A percentile compares a stretch with the other conserved stretches of the same genome.
Conservation (phyloP, 257 asterid genomes). For the Solanum bulbocastanum region DNA sequence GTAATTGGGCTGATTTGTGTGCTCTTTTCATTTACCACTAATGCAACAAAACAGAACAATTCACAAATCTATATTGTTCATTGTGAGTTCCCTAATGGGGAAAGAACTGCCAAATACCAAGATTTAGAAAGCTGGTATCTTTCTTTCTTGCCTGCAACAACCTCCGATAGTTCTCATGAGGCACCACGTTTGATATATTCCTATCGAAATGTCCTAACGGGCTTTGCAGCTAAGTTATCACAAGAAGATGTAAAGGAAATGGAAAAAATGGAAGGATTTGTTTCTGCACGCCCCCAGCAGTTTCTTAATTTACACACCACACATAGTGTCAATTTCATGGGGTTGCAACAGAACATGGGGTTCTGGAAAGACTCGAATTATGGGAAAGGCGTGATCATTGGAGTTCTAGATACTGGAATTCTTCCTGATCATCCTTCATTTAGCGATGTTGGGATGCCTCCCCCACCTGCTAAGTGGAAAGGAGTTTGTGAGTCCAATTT, state of each 20-base stretch:
- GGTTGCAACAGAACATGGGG: slow-evolving; percentile 3
- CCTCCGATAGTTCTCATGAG: neutral
- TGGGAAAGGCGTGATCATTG: slow-evolving; percentile 24
- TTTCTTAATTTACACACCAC: neutral
- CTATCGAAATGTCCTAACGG: slow-evolving; percentile 8
- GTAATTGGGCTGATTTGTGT: neutral
- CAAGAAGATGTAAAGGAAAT: slow-evolving; percentile 2
- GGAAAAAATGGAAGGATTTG: slow-evolving; percentile 8
- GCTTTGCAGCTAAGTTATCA: slow-evolving; percentile 20
- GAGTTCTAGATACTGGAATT: slow-evolving; percentile 20
- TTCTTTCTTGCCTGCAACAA: slow-evolving; percentile 12
- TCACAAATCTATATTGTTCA: slow-evolving; percentile 24
- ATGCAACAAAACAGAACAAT: neutral
- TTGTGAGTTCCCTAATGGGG: neutral
- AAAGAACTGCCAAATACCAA: neutral
- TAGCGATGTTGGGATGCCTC: slow-evolving; percentile 3
- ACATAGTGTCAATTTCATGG: slow-evolving; percentile 4
- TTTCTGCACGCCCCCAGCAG: slow-evolving; percentile 2
- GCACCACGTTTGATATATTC: slow-evolving; percentile 8
- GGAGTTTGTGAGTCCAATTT: slow-evolving; percentile 16
- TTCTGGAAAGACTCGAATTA: slow-evolving; percentile 9
- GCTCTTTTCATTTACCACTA: neutral
- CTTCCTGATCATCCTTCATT: slow-evolving; percentile 10
- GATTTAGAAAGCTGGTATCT: slow-evolving; percentile 8
- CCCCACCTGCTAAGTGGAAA: slow-evolving; percentile 20